Percentiles rank a stretch among this genome's conserved stretches.
Evolutionary conservation across 1,284 basidiomycete genomes (phyloP).

Genomic region (Ganoderma lingzhi): DNA sequence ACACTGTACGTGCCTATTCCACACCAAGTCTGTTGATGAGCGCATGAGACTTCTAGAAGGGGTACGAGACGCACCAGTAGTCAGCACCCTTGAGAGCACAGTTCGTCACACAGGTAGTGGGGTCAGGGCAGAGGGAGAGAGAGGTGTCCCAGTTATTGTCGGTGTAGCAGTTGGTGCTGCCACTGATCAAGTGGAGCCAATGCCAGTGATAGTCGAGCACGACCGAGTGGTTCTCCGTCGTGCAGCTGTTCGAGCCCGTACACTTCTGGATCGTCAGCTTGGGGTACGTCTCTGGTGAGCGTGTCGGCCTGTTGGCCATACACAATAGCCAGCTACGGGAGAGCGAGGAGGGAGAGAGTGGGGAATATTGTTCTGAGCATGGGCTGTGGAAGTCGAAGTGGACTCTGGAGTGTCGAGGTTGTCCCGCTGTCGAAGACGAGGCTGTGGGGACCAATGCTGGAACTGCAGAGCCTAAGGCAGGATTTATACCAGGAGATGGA

Average conservation of each 20-base stretch:
- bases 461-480: background rate
- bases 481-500: constrained; percentile 19
- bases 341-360: constrained; percentile 35
- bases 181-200: constrained; percentile 44
- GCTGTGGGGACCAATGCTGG: constrained; percentile 20
- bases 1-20: constrained; percentile 44
- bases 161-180: constrained; percentile 49
- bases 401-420: background rate
- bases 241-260: constrained; percentile 24
- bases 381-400: background rate
- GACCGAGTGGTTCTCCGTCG: constrained; percentile 35
- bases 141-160: constrained; percentile 46
- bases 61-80: constrained; percentile 51
- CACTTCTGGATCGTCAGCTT: constrained; percentile 42
- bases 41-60: no score
- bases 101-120: constrained; percentile 48
- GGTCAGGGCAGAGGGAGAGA: constrained; percentile 46
- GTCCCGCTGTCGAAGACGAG: constrained; percentile 2
- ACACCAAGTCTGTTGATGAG: background rate
- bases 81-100: constrained; percentile 68
- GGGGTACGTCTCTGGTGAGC: constrained; percentile 45
- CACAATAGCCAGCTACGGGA: constrained; percentile 37
- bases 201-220: constrained; percentile 50
- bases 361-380: constrained; percentile 34
- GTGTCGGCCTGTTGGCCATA: constrained; percentile 46